Evolutionary conservation across 805 yeast genomes (phyloP).

Genomic region (Ogataea pilisensis): DNA sequence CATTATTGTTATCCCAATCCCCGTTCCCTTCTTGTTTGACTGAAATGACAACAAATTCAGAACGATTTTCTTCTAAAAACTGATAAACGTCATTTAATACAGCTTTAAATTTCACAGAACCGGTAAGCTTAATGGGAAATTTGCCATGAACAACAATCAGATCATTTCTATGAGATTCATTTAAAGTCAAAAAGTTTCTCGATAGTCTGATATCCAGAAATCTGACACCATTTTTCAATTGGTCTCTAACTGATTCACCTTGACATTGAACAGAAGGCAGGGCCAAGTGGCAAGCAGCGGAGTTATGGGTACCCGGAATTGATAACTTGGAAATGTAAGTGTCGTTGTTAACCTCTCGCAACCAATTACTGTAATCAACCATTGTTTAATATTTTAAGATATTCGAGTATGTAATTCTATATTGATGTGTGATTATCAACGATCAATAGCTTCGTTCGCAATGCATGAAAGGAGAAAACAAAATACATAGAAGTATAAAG

Average conservation of each 20-base stretch:
- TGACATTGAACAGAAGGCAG: constrained; percentile 78
- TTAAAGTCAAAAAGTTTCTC: constrained; percentile 47
- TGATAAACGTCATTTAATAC: constrained; percentile 54
- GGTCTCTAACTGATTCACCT: constrained; percentile 53
- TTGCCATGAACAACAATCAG: constrained; percentile 71
- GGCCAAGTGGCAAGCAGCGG: constrained; percentile 68
- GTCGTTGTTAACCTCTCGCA: constrained; percentile 49
- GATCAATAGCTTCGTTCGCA: no score
- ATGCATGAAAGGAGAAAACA: no score
- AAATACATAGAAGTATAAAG: no score
- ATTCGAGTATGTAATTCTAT: no score
- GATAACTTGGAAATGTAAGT: constrained; percentile 49
- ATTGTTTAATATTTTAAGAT: constrained; percentile 9
- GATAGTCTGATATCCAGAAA: constrained; percentile 68
- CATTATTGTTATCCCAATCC: constrained; percentile 56
- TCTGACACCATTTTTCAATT: constrained; percentile 69
- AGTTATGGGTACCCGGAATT: constrained; percentile 82
- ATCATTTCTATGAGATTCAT: constrained; percentile 41
- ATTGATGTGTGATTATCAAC: no score
- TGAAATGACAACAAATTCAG: constrained; percentile 64
- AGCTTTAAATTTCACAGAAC: constrained; percentile 48
- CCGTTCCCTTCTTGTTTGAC: constrained; percentile 72
- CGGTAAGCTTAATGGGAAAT: constrained; percentile 64
- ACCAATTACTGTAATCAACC: constrained; percentile 40
- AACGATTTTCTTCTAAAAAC: constrained; percentile 46